Conservation (phyloP, 2,329 filamentous ascomycete species). For the Phaeosphaeriaceae sp. region DNA sequence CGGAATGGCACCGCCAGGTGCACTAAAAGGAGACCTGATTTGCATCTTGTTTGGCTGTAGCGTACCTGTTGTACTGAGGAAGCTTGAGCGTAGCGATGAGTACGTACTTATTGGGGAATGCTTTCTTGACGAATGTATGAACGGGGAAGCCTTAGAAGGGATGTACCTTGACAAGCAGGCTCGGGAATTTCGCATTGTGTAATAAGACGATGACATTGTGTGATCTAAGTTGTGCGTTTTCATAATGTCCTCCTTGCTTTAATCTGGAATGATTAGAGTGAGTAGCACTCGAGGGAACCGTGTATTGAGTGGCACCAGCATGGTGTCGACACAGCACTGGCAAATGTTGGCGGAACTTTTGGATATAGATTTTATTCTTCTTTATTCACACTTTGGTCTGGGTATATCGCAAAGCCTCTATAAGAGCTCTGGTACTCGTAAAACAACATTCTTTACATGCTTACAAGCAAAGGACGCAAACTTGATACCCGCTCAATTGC, state of each 20-base stretch:
- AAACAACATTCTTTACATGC: neutral
- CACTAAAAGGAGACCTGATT: neutral
- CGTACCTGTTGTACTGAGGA: neutral
- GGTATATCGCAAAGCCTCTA: no score
- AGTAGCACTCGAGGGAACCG: no score
- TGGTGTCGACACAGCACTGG: no score
- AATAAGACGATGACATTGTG: neutral
- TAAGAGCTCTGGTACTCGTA: no score
- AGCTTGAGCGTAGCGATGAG: neutral
- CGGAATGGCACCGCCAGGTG: neutral
- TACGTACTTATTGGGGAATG: neutral
- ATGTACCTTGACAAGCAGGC: neutral
- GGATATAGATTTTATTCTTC: no score
- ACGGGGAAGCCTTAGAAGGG: neutral
- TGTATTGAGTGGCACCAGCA: no score
- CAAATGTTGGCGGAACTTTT: no score
- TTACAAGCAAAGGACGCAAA: neutral
- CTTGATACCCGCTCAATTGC: neutral
- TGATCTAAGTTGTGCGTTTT: neutral
- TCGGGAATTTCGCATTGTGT: neutral
- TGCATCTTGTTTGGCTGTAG: neutral
- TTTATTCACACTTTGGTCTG: no score
- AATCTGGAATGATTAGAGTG: neutral
- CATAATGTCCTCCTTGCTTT: neutral
- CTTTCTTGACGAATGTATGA: neutral